Percentiles rank a stretch among this genome's conserved stretches.
Evolutionary conservation across 1,284 basidiomycete genomes (phyloP).

Genomic region (Marasmius tenuissimus): DNA sequence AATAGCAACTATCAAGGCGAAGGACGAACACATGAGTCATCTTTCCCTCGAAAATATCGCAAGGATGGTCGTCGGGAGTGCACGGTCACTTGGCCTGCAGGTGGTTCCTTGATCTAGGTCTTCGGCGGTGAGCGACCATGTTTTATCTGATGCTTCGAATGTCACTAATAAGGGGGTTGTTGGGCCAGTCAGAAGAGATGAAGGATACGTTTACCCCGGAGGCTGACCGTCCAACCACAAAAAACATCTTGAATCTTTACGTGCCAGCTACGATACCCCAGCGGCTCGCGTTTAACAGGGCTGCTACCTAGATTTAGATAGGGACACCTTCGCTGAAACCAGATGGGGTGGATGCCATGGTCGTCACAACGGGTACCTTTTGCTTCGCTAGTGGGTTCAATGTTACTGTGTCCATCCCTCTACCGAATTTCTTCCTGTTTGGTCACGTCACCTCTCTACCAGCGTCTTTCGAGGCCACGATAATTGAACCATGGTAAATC

Average conservation of each 20-base stretch:
- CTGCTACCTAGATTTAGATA: too few relatives aligned
- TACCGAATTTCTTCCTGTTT: conserved; percentile 10
- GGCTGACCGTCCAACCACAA: not conserved
- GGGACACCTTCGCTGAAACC: too few relatives aligned
- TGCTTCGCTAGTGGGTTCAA: conserved; percentile 4
- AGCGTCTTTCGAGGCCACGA: not conserved
- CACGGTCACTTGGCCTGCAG: conserved; percentile 82
- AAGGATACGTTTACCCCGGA: not conserved
- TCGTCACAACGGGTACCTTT: not conserved
- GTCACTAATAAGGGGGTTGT: too few relatives aligned
- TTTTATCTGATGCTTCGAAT: not conserved
- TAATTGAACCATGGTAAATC: conserved; percentile 22
- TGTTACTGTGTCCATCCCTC: not conserved
- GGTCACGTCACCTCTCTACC: not conserved
- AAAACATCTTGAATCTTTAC: not conserved
- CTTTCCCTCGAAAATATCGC: conserved; percentile 84
- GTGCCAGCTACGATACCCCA: not conserved
- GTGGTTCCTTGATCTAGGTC: conserved; percentile 72
- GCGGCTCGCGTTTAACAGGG: not conserved
- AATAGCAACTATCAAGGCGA: conserved; percentile 96
- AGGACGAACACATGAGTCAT: conserved; percentile 85
- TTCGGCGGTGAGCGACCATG: not conserved
- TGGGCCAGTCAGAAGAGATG: too few relatives aligned
- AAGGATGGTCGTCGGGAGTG: conserved; percentile 85
- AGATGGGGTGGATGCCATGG: not conserved